Conservation (phyloP, 1,284 basidiomycete genomes). For the Tetrapyrgos nigripes region DNA sequence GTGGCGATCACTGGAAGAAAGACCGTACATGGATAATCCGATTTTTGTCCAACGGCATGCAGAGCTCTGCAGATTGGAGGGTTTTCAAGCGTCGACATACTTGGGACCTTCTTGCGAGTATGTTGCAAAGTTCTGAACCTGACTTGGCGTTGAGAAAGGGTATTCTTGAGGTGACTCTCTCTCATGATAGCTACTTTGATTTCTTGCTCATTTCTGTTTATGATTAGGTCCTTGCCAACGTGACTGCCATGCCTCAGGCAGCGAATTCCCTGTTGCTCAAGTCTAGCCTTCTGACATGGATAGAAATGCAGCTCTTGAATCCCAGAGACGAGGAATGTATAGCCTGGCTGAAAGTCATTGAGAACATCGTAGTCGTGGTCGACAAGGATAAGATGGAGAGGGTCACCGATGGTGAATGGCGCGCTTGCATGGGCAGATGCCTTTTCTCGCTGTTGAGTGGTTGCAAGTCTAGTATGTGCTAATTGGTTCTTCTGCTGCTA, state of each 20-base stretch:
- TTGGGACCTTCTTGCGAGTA: slow-evolving; percentile 85
- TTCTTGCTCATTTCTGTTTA: slow-evolving; percentile 5
- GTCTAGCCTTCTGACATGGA: slow-evolving; percentile 77
- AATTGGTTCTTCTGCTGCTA: slow-evolving; percentile 15
- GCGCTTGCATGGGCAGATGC: slow-evolving; percentile 56
- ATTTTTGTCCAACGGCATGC: slow-evolving; percentile 84
- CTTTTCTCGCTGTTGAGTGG: slow-evolving; percentile 47
- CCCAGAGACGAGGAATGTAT: slow-evolving; percentile 50
- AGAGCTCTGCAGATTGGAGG: slow-evolving; percentile 78
- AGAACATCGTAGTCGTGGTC: slow-evolving; percentile 65
- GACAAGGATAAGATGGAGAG: slow-evolving; percentile 55
- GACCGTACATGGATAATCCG: slow-evolving; percentile 90
- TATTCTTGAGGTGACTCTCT: slow-evolving; percentile 67
- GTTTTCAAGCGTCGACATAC: slow-evolving; percentile 84
- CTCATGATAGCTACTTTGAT: neutral
- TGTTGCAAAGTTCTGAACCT: slow-evolving; percentile 70
- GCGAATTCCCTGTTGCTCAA: slow-evolving; percentile 72
- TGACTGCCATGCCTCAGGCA: slow-evolving; percentile 73
- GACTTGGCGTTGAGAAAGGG: slow-evolving; percentile 61
- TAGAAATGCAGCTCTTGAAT: slow-evolving; percentile 70
- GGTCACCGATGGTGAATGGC: slow-evolving; percentile 64
- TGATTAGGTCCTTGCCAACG: slow-evolving; percentile 68
- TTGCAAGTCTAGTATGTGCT: slow-evolving; percentile 33
- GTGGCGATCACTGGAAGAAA: slow-evolving; percentile 75
- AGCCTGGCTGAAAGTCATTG: slow-evolving; percentile 73